A percentile compares a stretch with the other conserved stretches of the same genome.
These are phyloP conservation scores for Daldinia sp. DNA, from an alignment of 2,329 filamentous ascomycete species.

Conservation along the genomic window DNA sequence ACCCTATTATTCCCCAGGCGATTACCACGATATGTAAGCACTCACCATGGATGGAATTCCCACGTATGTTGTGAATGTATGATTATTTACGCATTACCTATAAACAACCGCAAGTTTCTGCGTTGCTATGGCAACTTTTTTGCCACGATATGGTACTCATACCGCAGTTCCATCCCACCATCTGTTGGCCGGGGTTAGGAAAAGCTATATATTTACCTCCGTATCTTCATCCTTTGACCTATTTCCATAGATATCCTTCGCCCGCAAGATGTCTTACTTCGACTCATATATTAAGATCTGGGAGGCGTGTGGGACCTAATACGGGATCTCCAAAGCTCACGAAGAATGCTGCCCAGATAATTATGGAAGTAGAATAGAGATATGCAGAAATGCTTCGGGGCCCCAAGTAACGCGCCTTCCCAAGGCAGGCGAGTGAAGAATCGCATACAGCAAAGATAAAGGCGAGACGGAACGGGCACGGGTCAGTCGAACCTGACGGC, in stretches of 20 bases:
- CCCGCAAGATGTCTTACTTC: not conserved
- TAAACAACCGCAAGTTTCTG: not conserved
- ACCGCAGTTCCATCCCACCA: not conserved
- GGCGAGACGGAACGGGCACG: not conserved
- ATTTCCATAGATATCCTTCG: not conserved
- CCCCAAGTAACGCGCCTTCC: not conserved
- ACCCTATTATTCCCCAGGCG: slow-evolving; percentile 25
- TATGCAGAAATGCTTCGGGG: not conserved
- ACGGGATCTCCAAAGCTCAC: not conserved
- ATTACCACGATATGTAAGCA: slow-evolving; percentile 5
- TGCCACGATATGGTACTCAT: not conserved
- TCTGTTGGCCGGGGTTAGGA: not conserved
- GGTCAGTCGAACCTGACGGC: slow-evolving; percentile 53
- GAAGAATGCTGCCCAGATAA: not conserved
- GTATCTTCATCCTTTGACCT: not conserved
- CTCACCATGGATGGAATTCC: not conserved
- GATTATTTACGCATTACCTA: slow-evolving; percentile 1
- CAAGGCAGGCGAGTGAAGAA: not conserved
- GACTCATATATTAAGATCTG: not conserved
- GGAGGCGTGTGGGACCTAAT: not conserved
- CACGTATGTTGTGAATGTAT: not conserved
- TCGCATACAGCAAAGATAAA: not conserved
- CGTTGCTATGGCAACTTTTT: not conserved
- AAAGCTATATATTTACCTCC: not conserved
- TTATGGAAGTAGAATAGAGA: not conserved